Percentiles rank a stretch among this genome's conserved stretches.
phyloP scores from a whole-genome alignment of 164 flowering plant genomes.

The Nelumbo lutea region DNA sequence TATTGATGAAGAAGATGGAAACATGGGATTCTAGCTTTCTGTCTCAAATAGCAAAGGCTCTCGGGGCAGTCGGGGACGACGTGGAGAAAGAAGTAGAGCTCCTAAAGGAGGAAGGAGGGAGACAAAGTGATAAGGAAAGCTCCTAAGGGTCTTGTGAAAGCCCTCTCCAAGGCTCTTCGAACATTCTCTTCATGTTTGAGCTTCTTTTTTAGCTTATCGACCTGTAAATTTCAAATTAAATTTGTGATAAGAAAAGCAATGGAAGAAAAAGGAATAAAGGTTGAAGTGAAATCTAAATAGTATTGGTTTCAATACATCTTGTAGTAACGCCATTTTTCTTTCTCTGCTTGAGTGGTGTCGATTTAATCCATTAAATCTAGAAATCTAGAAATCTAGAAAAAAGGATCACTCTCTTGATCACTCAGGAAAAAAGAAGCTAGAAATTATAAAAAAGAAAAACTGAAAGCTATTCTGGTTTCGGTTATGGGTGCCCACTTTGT shows the following conservation, averaged over 20 bases:
- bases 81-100: too few relatives aligned
- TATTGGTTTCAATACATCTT: constrained; percentile 51
- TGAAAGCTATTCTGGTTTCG: not conserved
- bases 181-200: constrained; percentile 84
- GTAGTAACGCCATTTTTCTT: constrained; percentile 63
- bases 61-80: too few relatives aligned
- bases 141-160: constrained; percentile 82
- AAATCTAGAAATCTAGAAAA: constrained; percentile 1
- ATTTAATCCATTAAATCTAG: constrained; percentile 23
- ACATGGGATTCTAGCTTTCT: too few relatives aligned
- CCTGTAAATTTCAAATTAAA: constrained; percentile 34
- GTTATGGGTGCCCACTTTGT: constrained; percentile 1
- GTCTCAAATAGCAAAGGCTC: too few relatives aligned
- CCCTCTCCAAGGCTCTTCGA: constrained; percentile 83
- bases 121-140: constrained; percentile 62
- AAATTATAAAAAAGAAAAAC: not conserved
- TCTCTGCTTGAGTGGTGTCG: constrained; percentile 42
- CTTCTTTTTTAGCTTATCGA: constrained; percentile 78
- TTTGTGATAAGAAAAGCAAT: not conserved
- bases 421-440: not conserved
- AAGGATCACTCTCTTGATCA: too few relatives aligned
- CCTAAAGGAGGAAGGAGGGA: constrained; percentile 47
- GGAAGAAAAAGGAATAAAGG: not conserved
- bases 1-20: too few relatives aligned
- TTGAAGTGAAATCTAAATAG: not conserved